Percentiles rank a stretch among this genome's conserved stretches.
These are phyloP conservation scores for Mortierella claussenii DNA, from an alignment of 192 early-diverging fungal species.

Conservation along the genomic window DNA sequence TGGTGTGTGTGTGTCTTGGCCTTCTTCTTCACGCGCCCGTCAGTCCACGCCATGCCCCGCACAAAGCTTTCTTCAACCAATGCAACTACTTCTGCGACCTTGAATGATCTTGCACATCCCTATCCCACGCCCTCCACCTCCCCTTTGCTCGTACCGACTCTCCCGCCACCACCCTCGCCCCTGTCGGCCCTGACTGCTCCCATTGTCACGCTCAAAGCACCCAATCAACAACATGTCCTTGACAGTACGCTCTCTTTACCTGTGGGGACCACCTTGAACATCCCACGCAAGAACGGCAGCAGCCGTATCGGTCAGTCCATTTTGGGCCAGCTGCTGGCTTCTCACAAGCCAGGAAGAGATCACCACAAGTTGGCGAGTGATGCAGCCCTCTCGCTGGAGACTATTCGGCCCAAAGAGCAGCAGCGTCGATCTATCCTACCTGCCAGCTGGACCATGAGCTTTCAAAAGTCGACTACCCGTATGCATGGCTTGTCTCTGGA, in stretches of 20 bases:
- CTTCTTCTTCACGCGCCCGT: conserved; percentile 11
- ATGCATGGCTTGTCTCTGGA: not conserved
- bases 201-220: conserved; percentile 4
- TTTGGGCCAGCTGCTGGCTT: conserved; percentile 35
- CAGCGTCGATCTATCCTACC: conserved; percentile 44
- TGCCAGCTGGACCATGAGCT: conserved; percentile 13
- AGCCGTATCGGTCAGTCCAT: conserved; percentile 40
- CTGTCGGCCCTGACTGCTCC: conserved; percentile 5
- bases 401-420: conserved; percentile 41
- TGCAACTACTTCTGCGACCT: conserved; percentile 7
- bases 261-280: conserved; percentile 6
- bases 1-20: conserved; percentile 35
- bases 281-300: conserved; percentile 24
- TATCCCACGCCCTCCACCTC: conserved; percentile 43
- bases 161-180: conserved; percentile 9
- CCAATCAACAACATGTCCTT: conserved; percentile 16
- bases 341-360: conserved; percentile 32
- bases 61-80: conserved; percentile 14
- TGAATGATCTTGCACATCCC: conserved; percentile 21
- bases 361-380: conserved; percentile 19
- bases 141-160: conserved; percentile 11
- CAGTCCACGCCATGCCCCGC: conserved; percentile 32
- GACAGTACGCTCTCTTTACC: conserved; percentile 32
- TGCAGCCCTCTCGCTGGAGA: conserved; percentile 28
- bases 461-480: conserved; percentile 17